Base-by-base conservation (phyloP, 805 yeast species). In the Ogataea trehaloabstinens region DNA sequence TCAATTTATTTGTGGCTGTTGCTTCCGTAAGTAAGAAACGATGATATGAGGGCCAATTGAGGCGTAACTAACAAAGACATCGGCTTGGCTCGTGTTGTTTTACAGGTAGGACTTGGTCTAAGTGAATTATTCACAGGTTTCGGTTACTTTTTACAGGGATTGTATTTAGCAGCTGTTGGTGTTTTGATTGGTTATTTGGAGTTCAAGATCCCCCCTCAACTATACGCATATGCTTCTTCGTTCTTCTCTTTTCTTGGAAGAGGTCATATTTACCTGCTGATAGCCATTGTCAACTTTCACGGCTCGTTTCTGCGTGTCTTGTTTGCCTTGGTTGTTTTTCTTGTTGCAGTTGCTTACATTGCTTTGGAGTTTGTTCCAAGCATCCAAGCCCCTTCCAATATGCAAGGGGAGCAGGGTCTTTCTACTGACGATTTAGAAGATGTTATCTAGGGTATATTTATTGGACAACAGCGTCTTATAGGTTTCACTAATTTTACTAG, bases 381-480 rank as follows among this genome's bases (percentile, higher is more conserved):
- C 44, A 68, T 86, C 29, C 81, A 85, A 37, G 83, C 89, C 20
- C 96, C 96, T 15, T 84, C 76, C 41, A 86, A 83, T 63, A 86
- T 88, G 85, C 84, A 74, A 53, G 64, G 72, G 27, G 80, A 69
- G 30, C 69, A 70, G 25, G 66, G 66, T 3, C 45, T 61, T 13
- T 44, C 59, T 13, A 48, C 60, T 19, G 65, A 62, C 40, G 63
- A 54, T 13, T 43, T 60, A 12, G 67, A 61, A 24, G 67, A 63
- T 45, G 56, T 63, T 27, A 61, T 63, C 24, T 59, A 40, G 41
- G 25, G n/a, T n/a, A n/a, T n/a, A n/a, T n/a, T n/a, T n/a, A n/a
- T n/a, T n/a, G n/a, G n/a, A n/a, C n/a, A n/a, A n/a, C n/a, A n/a
- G n/a, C n/a, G n/a, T n/a, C n/a, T n/a, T n/a, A n/a, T n/a, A n/a